A percentile compares a stretch with the other conserved stretches of the same genome.
Evolutionary conservation across 2,329 filamentous ascomycete genomes (phyloP).

Genomic region (Apiospora aurea): DNA sequence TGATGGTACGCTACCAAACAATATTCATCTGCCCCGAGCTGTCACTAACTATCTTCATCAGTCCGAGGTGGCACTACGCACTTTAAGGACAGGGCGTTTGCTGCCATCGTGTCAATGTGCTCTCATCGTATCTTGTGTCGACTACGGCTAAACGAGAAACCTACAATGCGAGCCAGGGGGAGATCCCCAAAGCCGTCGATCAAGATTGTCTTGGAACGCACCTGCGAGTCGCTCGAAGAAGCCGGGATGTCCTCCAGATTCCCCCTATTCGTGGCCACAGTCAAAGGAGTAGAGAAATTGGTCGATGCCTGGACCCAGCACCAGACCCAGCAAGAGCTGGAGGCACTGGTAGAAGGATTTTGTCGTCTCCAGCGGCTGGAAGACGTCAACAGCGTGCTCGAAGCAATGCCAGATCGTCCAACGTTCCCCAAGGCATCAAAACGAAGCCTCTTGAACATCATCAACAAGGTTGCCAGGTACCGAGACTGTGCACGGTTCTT

Average conservation of each 20-base stretch:
- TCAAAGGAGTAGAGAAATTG: slow-evolving; percentile 35
- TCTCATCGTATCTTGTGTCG: slow-evolving; percentile 39
- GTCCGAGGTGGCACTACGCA: slow-evolving; percentile 20
- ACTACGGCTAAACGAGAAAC: slow-evolving; percentile 32
- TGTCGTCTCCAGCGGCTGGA: slow-evolving; percentile 35
- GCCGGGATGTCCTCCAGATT: background rate
- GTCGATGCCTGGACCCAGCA: slow-evolving; percentile 38
- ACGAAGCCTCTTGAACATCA: slow-evolving; percentile 40
- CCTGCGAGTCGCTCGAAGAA: slow-evolving; percentile 22
- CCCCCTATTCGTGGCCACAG: slow-evolving; percentile 30
- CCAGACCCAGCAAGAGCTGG: slow-evolving; percentile 33
- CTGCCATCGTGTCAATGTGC: slow-evolving; percentile 42
- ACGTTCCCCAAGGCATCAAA: slow-evolving; percentile 30
- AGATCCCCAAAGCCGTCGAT: slow-evolving; percentile 27
- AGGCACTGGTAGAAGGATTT: slow-evolving; percentile 41
- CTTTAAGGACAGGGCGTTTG: slow-evolving; percentile 34
- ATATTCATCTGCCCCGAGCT: background rate
- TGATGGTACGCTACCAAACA: slow-evolving; percentile 23
- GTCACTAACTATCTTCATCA: background rate
- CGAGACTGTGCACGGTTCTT: slow-evolving; percentile 44
- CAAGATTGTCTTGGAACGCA: slow-evolving; percentile 27
- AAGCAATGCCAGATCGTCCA: slow-evolving; percentile 32
- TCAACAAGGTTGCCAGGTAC: slow-evolving; percentile 48
- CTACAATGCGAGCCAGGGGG: background rate
- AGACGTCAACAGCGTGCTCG: slow-evolving; percentile 30